Evolutionary conservation across 2,329 filamentous ascomycete genomes (phyloP).

Genomic region (Blumeria graminis): DNA sequence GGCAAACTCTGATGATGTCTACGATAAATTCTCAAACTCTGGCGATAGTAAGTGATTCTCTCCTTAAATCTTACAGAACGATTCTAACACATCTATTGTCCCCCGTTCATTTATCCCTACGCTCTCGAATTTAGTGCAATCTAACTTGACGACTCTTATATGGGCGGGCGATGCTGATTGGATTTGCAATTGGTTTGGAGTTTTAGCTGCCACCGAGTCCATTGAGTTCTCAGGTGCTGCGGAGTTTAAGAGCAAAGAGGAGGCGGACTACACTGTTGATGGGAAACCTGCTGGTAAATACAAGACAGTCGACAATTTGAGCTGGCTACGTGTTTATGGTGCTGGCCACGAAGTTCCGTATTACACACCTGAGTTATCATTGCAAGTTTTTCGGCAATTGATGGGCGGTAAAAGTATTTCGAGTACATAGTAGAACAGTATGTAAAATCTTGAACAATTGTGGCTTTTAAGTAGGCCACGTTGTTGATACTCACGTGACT

Average conservation of each 20-base stretch:
- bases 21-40: conserved; percentile 18
- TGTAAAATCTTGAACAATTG: too few relatives aligned
- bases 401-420: conserved; percentile 11
- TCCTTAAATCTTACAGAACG: conserved; percentile 6
- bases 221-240: conserved; percentile 20
- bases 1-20: conserved; percentile 19
- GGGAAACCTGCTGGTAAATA: conserved; percentile 24
- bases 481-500: too few relatives aligned
- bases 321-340: conserved; percentile 23
- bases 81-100: conserved; percentile 6
- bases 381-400: conserved; percentile 24
- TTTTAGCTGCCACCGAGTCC: conserved; percentile 21
- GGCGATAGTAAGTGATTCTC: conserved; percentile 17
- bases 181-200: conserved; percentile 34
- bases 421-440: too few relatives aligned
- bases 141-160: conserved; percentile 24
- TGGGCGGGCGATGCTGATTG: conserved; percentile 31
- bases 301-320: conserved; percentile 25
- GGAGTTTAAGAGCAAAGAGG: conserved; percentile 18
- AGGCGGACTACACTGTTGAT: conserved; percentile 23
- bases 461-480: too few relatives aligned
- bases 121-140: conserved; percentile 22
- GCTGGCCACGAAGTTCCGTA: conserved; percentile 19
- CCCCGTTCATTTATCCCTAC: conserved; percentile 21
- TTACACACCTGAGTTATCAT: conserved; percentile 18